Conservation (phyloP, 2,329 filamentous ascomycete genomes). For the Ilyonectria sp. region DNA sequence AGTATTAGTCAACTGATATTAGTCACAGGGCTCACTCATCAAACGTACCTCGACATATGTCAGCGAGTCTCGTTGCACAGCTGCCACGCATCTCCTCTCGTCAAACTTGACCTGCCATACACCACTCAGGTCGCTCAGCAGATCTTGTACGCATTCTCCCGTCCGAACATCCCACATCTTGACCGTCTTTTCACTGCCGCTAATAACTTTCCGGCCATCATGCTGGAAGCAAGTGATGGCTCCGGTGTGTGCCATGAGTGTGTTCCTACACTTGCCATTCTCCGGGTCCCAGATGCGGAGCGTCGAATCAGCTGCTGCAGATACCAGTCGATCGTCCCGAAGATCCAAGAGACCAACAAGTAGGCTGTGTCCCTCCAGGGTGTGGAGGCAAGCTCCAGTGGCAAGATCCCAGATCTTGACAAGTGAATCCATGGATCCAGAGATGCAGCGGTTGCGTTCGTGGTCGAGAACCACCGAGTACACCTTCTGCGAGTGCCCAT, state of each 20-base stretch:
- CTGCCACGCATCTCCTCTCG: slow-evolving; percentile 93
- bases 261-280: slow-evolving; percentile 90
- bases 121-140: slow-evolving; percentile 93
- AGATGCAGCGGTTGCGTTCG: slow-evolving; percentile 94
- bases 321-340: slow-evolving; percentile 90
- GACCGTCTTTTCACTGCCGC: slow-evolving; percentile 92
- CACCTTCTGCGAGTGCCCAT: slow-evolving; percentile 92
- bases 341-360: slow-evolving; percentile 94
- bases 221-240: slow-evolving; percentile 99
- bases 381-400: slow-evolving; percentile 87
- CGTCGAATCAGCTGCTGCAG: slow-evolving; percentile 94
- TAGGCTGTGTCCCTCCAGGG: slow-evolving; percentile 91
- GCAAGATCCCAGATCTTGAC: slow-evolving; percentile 98
- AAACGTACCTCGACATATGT: slow-evolving; percentile 93
- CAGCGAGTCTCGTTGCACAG: slow-evolving; percentile 91
- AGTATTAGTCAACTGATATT: slow-evolving; percentile 10
- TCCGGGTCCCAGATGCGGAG: slow-evolving; percentile 98
- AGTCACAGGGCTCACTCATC: background rate
- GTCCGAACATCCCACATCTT: slow-evolving; percentile 99
- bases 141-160: slow-evolving; percentile 92
- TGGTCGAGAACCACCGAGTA: slow-evolving; percentile 97
- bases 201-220: slow-evolving; percentile 96
- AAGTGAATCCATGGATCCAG: slow-evolving; percentile 97
- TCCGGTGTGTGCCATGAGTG: slow-evolving; percentile 92
- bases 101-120: slow-evolving; percentile 99